Percentiles rank a stretch among this genome's conserved stretches.
These are phyloP conservation scores for Chaetoceros tenuissimus DNA, from an alignment of 108 stramenopile genomes.

Conservation along the genomic window DNA sequence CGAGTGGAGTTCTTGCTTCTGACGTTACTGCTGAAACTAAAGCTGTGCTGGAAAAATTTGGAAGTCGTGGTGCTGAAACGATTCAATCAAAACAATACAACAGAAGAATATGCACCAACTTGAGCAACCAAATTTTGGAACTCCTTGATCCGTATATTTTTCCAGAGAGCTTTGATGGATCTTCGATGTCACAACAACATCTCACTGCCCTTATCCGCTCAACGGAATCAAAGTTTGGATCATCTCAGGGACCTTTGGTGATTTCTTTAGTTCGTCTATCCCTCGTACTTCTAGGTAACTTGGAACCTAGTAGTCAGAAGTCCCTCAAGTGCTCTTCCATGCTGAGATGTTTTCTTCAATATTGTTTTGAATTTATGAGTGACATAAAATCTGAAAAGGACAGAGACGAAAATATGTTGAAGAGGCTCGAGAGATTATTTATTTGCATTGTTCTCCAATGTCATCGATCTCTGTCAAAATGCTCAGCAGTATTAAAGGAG, in stretches of 20 bases:
- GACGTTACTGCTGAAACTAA: conserved; percentile 31
- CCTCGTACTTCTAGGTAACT: conserved; percentile 44
- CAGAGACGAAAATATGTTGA: conserved; percentile 53
- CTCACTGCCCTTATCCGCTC: conserved; percentile 65
- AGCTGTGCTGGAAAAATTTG: conserved; percentile 8
- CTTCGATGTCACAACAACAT: conserved; percentile 64
- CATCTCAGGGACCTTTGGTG: conserved; percentile 68
- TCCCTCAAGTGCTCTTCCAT: conserved; percentile 71
- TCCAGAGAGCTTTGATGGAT: conserved; percentile 60
- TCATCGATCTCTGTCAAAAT: conserved; percentile 63
- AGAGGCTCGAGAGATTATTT: conserved; percentile 55
- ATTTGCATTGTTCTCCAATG: conserved; percentile 62
- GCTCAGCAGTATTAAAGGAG: conserved; percentile 47
- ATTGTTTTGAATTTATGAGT: conserved; percentile 64
- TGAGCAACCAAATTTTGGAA: conserved; percentile 55
- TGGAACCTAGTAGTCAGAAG: conserved; percentile 71
- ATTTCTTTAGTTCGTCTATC: conserved; percentile 65
- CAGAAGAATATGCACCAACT: conserved; percentile 35
- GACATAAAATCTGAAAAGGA: conserved; percentile 36
- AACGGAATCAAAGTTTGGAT: conserved; percentile 64
- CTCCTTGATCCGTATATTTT: conserved; percentile 84
- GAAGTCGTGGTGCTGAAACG: conserved; percentile 6
- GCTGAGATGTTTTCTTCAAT: conserved; percentile 66
- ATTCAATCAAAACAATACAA: conserved; percentile 12
- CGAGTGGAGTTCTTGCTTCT: conserved; percentile 29